Base-by-base conservation (phyloP, 2,329 filamentous ascomycete genomes). In the Alternaria conjuncta region DNA sequence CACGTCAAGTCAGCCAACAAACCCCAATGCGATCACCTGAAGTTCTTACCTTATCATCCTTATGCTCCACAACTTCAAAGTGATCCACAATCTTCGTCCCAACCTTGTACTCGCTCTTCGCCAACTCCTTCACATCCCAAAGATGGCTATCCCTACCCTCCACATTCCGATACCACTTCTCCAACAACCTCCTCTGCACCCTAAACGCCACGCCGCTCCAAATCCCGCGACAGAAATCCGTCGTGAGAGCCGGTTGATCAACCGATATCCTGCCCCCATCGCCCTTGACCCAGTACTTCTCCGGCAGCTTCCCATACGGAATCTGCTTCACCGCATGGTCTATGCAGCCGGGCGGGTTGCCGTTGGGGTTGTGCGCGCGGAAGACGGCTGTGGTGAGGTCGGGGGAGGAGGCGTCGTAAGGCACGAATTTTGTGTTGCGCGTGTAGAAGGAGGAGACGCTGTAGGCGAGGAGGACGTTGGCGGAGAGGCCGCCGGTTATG, bases 61-160 rank as follows among this genome's bases (percentile, higher is more conserved):
- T 67, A 55, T 78, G 74, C 25, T 80, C 74, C 43, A 81, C 63
- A n/a, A 81, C 79, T 72, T 81, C 79, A 47, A 81, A 81, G 65
- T 81, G 79, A 70, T 81, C 79, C 26, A 73, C 75, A 66, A 81
- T 79, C 36, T 66, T 71, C 3, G 78, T 79, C 5, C 79, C 79
- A 3, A 80, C 73, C 10, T 59, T 26, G 63, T 81, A 81, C 18
- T 72, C 73, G 20, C 70, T 75, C 61, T 67, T 69, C 28, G 67
- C 73, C 57, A 81, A 60, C 50, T 80, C 69, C 56, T 73, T 71
- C 57, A 75, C 72, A 45, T 77, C 75, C 79, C 79, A 81, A 1
- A 81, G 67, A 41, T 78, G 66, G 2, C 64, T 64, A 32, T 78
- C 73, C 50, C 79, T 50, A 0, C 78, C 78, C 15, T 71, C 66